Evolutionary conservation across 163 green algal species (phyloP), one percentile per base, ranked within the genome.

Genomic region (Scenedesmus sp.): DNA sequence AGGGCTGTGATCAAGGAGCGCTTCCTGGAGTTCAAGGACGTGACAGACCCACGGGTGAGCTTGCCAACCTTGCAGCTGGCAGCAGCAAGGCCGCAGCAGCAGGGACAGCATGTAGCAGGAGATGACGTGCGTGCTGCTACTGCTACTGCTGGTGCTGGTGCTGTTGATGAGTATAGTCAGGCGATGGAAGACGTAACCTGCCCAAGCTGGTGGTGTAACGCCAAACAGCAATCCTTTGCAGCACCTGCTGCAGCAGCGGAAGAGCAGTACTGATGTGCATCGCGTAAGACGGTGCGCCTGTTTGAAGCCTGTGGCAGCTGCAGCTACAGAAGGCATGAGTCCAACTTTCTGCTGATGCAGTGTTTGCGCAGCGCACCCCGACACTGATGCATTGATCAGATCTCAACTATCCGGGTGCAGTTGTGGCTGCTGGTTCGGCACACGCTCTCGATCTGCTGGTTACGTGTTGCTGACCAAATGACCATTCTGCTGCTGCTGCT

Each of bases 1-100:
- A 92, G 96, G 15, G 77, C 88, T 23, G 96, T 97, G 59, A 89
- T 98, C 12, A 96, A 97, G 76, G 46, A 93, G 56, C 86, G 96
- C 77, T 98, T 99, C 90, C 89, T 93, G 67, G 81, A 97, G 88
- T 95, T 96, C 93, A 94, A 95, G 70, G 92, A 97, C 62, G 95
- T 98, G 6, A 96, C 91, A 74, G 94, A 95, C 76, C 94, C 94
- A 13, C 77, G 94, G 94, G 96, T 97, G 66, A 52, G 79, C 8
- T n/a, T 26, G 34, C 34, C 46, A 34, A 12, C 9, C 15, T 3
- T 9, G 77, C 82, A 34, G 13, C 82, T 6, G 23, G 16, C n/a
- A 77, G 83, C 83, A 54, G 57, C 23, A n/a, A 10, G 20, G 83
- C 59, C 46, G 83, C 16, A 54, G 18, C 57, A 84, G 70, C 77